Conservation (phyloP, 495 filamentous ascomycete species). For the Aspergillus sparsus region DNA sequence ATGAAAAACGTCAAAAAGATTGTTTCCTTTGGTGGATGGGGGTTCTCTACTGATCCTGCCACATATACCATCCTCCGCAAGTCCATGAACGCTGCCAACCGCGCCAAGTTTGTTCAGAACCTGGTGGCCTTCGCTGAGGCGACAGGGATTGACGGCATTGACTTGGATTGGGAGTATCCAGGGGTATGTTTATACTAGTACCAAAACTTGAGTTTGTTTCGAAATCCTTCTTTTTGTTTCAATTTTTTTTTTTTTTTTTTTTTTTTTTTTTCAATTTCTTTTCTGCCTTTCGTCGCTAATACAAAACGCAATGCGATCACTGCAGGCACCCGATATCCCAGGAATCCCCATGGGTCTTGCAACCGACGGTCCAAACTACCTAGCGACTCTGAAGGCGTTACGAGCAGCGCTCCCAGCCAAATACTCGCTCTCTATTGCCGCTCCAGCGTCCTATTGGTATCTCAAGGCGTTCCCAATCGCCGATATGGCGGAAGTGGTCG, state of each 20-base stretch:
- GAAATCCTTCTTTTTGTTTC: too few species aligned
- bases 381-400: conserved; percentile 9
- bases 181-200: conserved; percentile 21
- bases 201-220: too few species aligned
- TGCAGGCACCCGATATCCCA: conserved; percentile 36
- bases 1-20: conserved; percentile 33
- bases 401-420: conserved; percentile 12
- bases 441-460: conserved; percentile 29
- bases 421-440: conserved; percentile 15
- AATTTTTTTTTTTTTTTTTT: too few species aligned
- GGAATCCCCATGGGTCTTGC: conserved; percentile 34
- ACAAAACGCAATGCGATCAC: too few species aligned
- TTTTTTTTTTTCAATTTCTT: too few species aligned
- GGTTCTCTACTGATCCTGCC: conserved; percentile 36
- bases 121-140: conserved; percentile 35
- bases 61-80: conserved; percentile 42
- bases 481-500: conserved; percentile 23
- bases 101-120: conserved; percentile 35
- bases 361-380: conserved; percentile 19
- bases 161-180: conserved; percentile 47
- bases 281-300: too few species aligned
- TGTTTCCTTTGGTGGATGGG: conserved; percentile 53
- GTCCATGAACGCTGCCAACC: conserved; percentile 34
- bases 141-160: conserved; percentile 37
- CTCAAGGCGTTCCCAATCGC: conserved; percentile 31